Conservation (phyloP, 257 asterid species). For the Paulownia fortunei region DNA sequence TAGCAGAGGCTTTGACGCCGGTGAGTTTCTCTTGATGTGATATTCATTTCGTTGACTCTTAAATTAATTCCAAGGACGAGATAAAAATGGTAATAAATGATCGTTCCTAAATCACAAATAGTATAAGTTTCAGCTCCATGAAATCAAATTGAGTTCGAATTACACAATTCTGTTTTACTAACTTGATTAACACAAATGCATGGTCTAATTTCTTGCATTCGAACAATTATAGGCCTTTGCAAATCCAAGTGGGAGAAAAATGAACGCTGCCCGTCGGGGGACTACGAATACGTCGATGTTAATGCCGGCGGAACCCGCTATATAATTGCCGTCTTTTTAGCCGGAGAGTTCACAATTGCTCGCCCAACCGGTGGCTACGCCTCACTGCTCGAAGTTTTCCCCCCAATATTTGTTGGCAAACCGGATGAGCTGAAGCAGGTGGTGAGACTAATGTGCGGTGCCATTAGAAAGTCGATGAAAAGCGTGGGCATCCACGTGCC, state of each 20-base stretch:
- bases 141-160: not conserved
- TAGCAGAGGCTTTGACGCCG: slow-evolving; percentile 49
- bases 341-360: slow-evolving; percentile 63
- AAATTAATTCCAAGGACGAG: not conserved
- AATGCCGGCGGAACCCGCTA: slow-evolving; percentile 42
- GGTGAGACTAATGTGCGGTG: slow-evolving; percentile 56
- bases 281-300: slow-evolving; percentile 64
- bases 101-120: no score
- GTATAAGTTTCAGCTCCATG: no score
- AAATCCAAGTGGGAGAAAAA: slow-evolving; percentile 71
- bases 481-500: slow-evolving; percentile 52
- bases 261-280: slow-evolving; percentile 42
- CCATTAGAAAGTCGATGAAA: slow-evolving; percentile 62
- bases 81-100: not conserved
- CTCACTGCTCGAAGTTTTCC: slow-evolving; percentile 44
- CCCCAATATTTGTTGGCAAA: slow-evolving; percentile 48
- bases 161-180: not conserved
- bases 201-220: not conserved
- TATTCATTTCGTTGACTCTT: not conserved
- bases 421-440: slow-evolving; percentile 55
- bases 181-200: no score
- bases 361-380: slow-evolving; percentile 57
- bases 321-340: slow-evolving; percentile 53
- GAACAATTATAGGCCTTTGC: slow-evolving; percentile 61
- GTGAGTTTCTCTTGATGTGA: slow-evolving; percentile 27